Percentiles rank a stretch among this genome's conserved stretches.
Evolutionary conservation across 306 rosid species (phyloP).

Genomic region (Cicer judaicum): DNA sequence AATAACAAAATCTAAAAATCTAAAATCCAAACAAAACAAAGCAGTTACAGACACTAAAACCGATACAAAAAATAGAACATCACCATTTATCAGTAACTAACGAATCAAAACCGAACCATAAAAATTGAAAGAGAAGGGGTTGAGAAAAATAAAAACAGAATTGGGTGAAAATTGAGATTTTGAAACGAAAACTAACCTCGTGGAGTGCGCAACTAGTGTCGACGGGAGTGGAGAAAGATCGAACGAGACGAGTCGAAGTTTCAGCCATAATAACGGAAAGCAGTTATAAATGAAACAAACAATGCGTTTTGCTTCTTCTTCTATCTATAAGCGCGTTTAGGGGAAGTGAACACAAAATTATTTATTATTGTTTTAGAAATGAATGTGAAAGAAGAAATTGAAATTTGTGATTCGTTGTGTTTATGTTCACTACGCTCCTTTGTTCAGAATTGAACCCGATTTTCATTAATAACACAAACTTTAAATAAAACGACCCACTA

Average conservation of each 20-base stretch:
- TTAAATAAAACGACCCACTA: too few relatives aligned
- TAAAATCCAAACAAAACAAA: neutral
- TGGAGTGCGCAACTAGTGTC: slow-evolving; percentile 51
- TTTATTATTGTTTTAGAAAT: neutral
- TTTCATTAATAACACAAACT: neutral
- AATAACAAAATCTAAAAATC: slow-evolving; percentile 22
- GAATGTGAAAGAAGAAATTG: neutral
- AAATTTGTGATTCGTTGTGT: neutral
- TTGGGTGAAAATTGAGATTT: neutral
- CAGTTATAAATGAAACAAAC: slow-evolving; percentile 9
- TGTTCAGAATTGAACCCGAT: neutral
- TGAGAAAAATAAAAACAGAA: slow-evolving; percentile 2
- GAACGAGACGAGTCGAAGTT: slow-evolving; percentile 59
- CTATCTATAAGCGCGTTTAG: slow-evolving; percentile 26
- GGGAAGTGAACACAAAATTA: neutral
- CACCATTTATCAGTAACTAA: slow-evolving; percentile 44
- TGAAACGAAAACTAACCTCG: slow-evolving; percentile 56
- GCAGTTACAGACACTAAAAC: slow-evolving; percentile 42
- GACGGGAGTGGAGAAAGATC: slow-evolving; percentile 67
- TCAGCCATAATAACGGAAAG: slow-evolving; percentile 63
- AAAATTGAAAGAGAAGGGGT: neutral
- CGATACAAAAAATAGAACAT: slow-evolving; percentile 28
- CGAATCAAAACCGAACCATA: slow-evolving; percentile 29
- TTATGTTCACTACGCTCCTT: neutral
- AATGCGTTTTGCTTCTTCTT: neutral